Conservation (phyloP, 345 rosid species). For the Corchorus olitorius region DNA sequence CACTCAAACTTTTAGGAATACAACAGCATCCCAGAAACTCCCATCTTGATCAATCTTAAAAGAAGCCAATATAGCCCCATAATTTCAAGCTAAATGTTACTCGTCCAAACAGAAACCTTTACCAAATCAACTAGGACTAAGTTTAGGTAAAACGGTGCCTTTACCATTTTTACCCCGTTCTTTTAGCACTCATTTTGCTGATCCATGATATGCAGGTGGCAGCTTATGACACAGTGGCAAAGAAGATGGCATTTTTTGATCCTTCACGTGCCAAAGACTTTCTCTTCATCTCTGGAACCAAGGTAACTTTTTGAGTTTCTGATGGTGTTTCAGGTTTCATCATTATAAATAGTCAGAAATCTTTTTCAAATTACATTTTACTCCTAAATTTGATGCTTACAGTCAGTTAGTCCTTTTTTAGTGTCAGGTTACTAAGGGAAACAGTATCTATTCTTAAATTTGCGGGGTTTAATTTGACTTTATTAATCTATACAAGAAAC, state of each 20-base stretch:
- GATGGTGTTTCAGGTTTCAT: neutral
- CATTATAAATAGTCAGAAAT: neutral
- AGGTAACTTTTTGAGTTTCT: constrained; percentile 44
- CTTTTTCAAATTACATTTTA: neutral
- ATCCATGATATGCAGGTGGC: constrained; percentile 63
- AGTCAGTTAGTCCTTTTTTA: neutral
- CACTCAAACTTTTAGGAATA: neutral
- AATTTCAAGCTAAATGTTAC: neutral
- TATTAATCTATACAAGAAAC: neutral
- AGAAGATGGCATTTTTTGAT: constrained; percentile 95
- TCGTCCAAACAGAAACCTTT: neutral
- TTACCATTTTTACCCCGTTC: no score
- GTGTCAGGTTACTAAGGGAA: neutral
- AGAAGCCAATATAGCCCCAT: neutral
- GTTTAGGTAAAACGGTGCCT: neutral
- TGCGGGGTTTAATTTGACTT: neutral
- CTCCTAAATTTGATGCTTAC: neutral
- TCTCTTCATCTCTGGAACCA: constrained; percentile 97
- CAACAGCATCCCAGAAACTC: neutral
- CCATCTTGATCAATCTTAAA: neutral
- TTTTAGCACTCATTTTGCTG: neutral
- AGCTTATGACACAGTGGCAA: constrained; percentile 78
- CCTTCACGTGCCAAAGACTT: constrained; percentile 87
- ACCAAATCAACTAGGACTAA: neutral
- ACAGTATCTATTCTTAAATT: neutral